Evolutionary conservation across 495 filamentous ascomycete genomes (phyloP), one percentile per base, ranked within the genome.

Genomic region (Halenospora varia): DNA sequence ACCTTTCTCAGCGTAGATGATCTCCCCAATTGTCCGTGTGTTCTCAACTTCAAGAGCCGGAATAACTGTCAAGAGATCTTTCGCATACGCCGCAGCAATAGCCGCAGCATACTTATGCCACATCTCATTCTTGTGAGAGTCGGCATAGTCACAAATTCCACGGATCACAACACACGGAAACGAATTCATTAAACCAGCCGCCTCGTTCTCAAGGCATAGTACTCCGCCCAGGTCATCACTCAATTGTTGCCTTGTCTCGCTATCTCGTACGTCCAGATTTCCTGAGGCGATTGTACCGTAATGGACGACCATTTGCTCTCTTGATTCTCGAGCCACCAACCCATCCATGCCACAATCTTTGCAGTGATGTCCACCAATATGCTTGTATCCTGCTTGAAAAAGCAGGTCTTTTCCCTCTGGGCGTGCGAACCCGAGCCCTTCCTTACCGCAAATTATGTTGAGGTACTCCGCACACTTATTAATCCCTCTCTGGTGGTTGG

Each of bases 151-250:
- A 53, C 66, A 75, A 10, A 70, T 69, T 1, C 72, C 74, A 10
- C 70, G 68, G 42, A 77, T 68, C 6, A 73, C 68, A 9, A 59
- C 15, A 47, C 50, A 59, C 10, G 47, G 47, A 24, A 50, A 50
- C 2, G 3, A 6, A 24, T 50, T 25, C 23, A 50, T 50, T 24
- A 50, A 50, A 15, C 47, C 23, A 2, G 47, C 47, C 2, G 23
- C 47, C 20, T 50, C 47, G 3, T 75, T 79, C 48, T 78, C 75
- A 48, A 79, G 72, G 44, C 69, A 76, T 3, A 71, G 18, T n/a
- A n/a, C n/a, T n/a, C n/a, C n/a, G n/a, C n/a, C n/a, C 3, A 3
- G 10, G 13, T 50, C 23, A 61, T 24, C 66, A 17, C 29, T 45
- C 8, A 46, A n/a, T 35, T 24, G 8, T 11, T 54, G 29, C 22